These are phyloP conservation scores for Termitomyces heimii DNA, from an alignment of 768 basidiomycete species.

Conservation along the genomic window DNA sequence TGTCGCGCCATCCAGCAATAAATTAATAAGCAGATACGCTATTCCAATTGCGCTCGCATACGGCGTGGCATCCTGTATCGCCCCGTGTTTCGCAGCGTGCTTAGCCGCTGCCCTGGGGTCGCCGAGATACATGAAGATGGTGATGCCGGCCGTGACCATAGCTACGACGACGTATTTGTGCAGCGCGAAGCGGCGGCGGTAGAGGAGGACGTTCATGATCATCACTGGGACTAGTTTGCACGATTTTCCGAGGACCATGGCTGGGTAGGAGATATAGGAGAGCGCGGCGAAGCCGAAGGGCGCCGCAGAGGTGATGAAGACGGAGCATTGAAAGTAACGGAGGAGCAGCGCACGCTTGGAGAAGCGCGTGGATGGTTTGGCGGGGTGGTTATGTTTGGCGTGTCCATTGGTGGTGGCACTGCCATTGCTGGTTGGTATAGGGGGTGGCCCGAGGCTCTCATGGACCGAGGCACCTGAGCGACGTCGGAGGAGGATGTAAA, in stretches of 20 bases:
- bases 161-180: slow-evolving; percentile 95
- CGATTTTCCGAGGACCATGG: slow-evolving; percentile 97
- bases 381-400: slow-evolving; percentile 24
- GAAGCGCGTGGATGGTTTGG: slow-evolving; percentile 28
- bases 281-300: slow-evolving; percentile 96
- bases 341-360: slow-evolving; percentile 50
- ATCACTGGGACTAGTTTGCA: slow-evolving; percentile 99
- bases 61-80: slow-evolving; percentile 25
- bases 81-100: slow-evolving; percentile 29
- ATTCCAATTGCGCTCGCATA: slow-evolving; percentile 68
- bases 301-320: slow-evolving; percentile 85
- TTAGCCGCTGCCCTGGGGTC: slow-evolving; percentile 42
- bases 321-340: slow-evolving; percentile 76
- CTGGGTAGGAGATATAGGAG: slow-evolving; percentile 95
- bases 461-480: slow-evolving; percentile 45
- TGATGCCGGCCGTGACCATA: slow-evolving; percentile 91
- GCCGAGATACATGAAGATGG: slow-evolving; percentile 89
- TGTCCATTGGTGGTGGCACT: slow-evolving; percentile 17
- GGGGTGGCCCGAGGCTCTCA: slow-evolving; percentile 50
- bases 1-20: slow-evolving; percentile 86
- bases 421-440: slow-evolving; percentile 18
- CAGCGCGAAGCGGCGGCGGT: slow-evolving; percentile 85
- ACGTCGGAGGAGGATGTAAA: slow-evolving; percentile 65
- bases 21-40: slow-evolving; percentile 75
- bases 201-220: slow-evolving; percentile 95